A percentile compares a stretch with the other conserved stretches of the same genome.
These are phyloP conservation scores for Coniochaeta hoffmannii DNA, from an alignment of 2,329 filamentous ascomycete genomes.

Conservation along the genomic window DNA sequence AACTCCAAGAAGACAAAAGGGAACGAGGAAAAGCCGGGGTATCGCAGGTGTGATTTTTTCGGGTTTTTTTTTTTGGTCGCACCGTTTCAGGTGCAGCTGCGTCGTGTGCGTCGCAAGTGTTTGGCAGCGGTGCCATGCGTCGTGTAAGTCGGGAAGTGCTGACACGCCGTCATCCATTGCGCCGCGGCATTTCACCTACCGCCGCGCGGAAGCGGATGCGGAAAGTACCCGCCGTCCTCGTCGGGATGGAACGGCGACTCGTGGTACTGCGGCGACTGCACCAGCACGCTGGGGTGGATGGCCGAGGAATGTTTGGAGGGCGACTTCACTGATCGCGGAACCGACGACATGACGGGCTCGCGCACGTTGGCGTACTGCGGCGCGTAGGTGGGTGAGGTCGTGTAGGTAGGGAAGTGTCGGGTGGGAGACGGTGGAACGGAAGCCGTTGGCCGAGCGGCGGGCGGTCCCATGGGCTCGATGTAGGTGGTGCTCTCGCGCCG, in stretches of 20 bases:
- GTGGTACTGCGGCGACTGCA: constrained; percentile 4
- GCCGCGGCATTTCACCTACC: neutral
- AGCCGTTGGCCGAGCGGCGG: constrained; percentile 10
- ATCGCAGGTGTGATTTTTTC: neutral
- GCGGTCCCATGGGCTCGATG: constrained; percentile 20
- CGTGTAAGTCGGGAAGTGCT: neutral
- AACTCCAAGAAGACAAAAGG: neutral
- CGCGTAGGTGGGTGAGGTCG: constrained; percentile 6
- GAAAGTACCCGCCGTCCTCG: constrained; percentile 1
- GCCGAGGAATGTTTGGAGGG: constrained; percentile 4
- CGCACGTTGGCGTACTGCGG: constrained; percentile 8
- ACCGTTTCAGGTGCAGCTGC: neutral
- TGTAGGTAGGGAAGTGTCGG: constrained; percentile 2
- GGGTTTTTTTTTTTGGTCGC: neutral
- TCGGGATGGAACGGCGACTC: neutral
- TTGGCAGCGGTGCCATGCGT: neutral
- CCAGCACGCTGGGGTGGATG: neutral
- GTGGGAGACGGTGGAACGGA: constrained; percentile 1
- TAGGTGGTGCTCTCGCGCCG: constrained; percentile 19
- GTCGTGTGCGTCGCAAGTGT: neutral
- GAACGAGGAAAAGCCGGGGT: neutral
- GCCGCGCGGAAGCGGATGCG: neutral
- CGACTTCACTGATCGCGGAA: constrained; percentile 12
- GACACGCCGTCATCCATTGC: neutral
- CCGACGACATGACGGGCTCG: constrained; percentile 9